These are phyloP conservation scores for Yamadazyma sp. DNA, from an alignment of 805 yeast species.

Conservation along the genomic window DNA sequence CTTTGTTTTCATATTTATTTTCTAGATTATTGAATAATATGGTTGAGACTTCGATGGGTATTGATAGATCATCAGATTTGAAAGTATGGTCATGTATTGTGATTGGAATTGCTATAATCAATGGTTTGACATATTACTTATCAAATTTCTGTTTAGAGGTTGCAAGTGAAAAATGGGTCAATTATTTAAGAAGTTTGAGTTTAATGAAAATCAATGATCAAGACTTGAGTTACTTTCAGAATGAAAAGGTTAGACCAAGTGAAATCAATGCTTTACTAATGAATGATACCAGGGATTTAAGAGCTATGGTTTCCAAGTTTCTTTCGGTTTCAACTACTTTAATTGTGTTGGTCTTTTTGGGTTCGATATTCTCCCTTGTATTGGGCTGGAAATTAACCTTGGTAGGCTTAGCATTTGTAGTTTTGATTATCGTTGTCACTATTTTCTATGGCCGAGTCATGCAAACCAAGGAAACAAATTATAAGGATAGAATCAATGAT, in stretches of 20 bases:
- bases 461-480: slow-evolving; percentile 54
- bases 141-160: slow-evolving; percentile 50
- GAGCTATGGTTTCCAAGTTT: slow-evolving; percentile 62
- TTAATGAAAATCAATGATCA: slow-evolving; percentile 51
- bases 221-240: slow-evolving; percentile 51
- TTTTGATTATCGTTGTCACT: slow-evolving; percentile 55
- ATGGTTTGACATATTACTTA: slow-evolving; percentile 55
- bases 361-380: slow-evolving; percentile 73
- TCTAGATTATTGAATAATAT: slow-evolving; percentile 67
- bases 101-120: slow-evolving; percentile 57
- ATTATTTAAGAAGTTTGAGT: slow-evolving; percentile 45
- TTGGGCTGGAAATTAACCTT: slow-evolving; percentile 85
- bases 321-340: slow-evolving; percentile 54
- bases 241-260: slow-evolving; percentile 38
- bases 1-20: slow-evolving; percentile 75
- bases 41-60: slow-evolving; percentile 41
- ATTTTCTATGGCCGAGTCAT: slow-evolving; percentile 49
- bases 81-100: slow-evolving; percentile 69
- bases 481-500: slow-evolving; percentile 53
- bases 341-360: slow-evolving; percentile 51
- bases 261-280: slow-evolving; percentile 64
- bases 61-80: slow-evolving; percentile 27
- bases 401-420: slow-evolving; percentile 76
- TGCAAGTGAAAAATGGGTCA: slow-evolving; percentile 69
- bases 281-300: slow-evolving; percentile 79